Percentiles rank a stretch among this genome's conserved stretches.
These are phyloP conservation scores for Populus pruinosa DNA, from an alignment of 345 rosid species.

Conservation along the genomic window DNA sequence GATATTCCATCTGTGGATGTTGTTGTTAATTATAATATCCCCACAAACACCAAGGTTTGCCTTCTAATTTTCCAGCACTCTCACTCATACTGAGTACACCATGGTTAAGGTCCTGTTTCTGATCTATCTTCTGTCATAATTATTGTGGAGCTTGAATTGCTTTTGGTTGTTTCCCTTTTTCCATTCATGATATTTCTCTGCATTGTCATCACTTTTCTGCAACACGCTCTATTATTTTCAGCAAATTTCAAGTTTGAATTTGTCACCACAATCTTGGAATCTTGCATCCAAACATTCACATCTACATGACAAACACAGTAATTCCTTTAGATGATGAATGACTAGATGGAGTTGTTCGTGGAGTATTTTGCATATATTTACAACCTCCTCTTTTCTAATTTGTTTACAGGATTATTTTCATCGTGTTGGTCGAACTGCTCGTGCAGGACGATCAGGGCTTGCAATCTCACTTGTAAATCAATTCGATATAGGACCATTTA, in stretches of 20 bases:
- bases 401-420: slow-evolving; percentile 1
- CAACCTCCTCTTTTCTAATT: not conserved
- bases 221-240: too few species aligned
- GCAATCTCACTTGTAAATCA: slow-evolving; percentile 1
- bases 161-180: too few species aligned
- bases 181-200: too few species aligned
- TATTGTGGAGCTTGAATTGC: too few species aligned
- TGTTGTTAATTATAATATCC: slow-evolving; percentile 93
- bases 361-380: not conserved
- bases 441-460: not conserved
- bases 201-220: too few species aligned
- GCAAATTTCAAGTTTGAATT: too few species aligned
- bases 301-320: not conserved
- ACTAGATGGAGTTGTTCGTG: not conserved
- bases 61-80: not conserved
- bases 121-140: too few species aligned
- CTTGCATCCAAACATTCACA: not conserved
- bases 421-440: slow-evolving; percentile 1
- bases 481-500: not conserved
- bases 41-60: slow-evolving; percentile 70
- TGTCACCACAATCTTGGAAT: too few species aligned
- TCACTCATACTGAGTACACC: too few species aligned
- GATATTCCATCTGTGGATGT: slow-evolving; percentile 95
- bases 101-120: too few species aligned
- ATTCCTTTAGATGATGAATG: not conserved